Base-by-base conservation (phyloP, 352 stramenopile species). In the Phytopythium vexans region DNA sequence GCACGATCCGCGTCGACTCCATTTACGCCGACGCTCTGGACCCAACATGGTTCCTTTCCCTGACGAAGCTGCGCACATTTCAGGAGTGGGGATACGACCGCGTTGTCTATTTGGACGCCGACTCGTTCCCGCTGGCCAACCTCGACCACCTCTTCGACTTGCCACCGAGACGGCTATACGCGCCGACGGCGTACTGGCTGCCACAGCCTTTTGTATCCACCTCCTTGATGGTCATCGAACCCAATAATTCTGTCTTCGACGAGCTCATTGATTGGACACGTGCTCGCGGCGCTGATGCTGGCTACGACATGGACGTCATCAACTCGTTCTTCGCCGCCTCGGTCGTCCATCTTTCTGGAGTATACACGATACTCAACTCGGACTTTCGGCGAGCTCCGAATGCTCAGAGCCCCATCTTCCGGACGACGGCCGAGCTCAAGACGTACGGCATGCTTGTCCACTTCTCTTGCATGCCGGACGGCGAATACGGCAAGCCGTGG, bases 41-140 rank as follows among this genome's bases (percentile, higher is more conserved):
- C 9, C n/a, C 46, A 3, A 58, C 43, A 21, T 72, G 54, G 55
- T 31, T 35, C 32, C 42, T 52, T 5, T 72, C 54, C 35, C 55
- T 72, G 8, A 72, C 60, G 4, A 72, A 72, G 41, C 50, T 72
- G 12, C 54, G 57, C 9, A 54, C 54, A 16, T 72, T 72, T 53
- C 42, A 66, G 52, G 60, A 69, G 6, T 67, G 61, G 49, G 64
- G 64, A 8, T 72, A 72, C 50, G 55, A 72, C 31, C 58, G 62
- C 6, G 51, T 76, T 8, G 51, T 76, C 14, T 72, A 53, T 43
- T 15, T 76, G 8, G 67, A 76, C 49, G 50, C 63, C 1, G 67
- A 76, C 52, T 36, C 63, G 2, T 52, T 70, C 15, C 56, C 63
- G 15, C 45, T 73, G 34, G 45, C 58, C 37, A 72, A 72, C 48